A percentile compares a stretch with the other conserved stretches of the same genome.
Conservation (phyloP, 495 filamentous ascomycete genomes). For the Immersiella caudata region DNA sequence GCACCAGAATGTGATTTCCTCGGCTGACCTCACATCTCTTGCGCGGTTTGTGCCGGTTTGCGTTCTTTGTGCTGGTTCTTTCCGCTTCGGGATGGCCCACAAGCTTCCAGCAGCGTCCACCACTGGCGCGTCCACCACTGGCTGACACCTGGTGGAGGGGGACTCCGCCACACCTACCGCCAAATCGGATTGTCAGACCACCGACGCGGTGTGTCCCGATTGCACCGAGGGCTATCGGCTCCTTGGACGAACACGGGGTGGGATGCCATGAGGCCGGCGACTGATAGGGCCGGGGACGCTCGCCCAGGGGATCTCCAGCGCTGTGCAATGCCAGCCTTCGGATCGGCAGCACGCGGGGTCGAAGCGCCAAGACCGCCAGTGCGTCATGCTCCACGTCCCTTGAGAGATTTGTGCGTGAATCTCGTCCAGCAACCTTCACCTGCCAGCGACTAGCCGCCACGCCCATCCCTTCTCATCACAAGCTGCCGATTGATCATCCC, state of each 20-base stretch:
- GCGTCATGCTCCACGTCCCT: conserved; percentile 21
- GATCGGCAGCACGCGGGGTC: conserved; percentile 1
- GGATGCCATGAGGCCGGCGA: neutral
- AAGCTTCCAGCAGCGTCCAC: conserved; percentile 12
- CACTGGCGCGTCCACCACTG: neutral
- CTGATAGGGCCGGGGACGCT: neutral
- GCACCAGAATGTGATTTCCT: conserved; percentile 9
- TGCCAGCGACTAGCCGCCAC: conserved; percentile 1
- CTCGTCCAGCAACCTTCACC: conserved; percentile 23
- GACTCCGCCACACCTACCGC: neutral
- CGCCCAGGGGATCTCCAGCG: conserved; percentile 2
- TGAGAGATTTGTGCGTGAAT: conserved; percentile 37
- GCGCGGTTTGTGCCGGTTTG: conserved; percentile 45
- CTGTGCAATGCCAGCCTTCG: neutral
- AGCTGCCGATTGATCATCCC: neutral
- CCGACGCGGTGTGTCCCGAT: neutral
- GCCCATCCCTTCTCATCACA: neutral
- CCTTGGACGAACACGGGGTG: neutral
- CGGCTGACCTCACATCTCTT: conserved; percentile 16
- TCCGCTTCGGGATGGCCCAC: neutral
- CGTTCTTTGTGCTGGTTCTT: conserved; percentile 26
- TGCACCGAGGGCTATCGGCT: neutral
- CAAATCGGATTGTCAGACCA: neutral
- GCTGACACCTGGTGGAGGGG: neutral
- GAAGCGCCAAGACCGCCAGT: neutral